Base-by-base conservation (phyloP, 2,329 filamentous ascomycete genomes). In the Penicillium sp. region DNA sequence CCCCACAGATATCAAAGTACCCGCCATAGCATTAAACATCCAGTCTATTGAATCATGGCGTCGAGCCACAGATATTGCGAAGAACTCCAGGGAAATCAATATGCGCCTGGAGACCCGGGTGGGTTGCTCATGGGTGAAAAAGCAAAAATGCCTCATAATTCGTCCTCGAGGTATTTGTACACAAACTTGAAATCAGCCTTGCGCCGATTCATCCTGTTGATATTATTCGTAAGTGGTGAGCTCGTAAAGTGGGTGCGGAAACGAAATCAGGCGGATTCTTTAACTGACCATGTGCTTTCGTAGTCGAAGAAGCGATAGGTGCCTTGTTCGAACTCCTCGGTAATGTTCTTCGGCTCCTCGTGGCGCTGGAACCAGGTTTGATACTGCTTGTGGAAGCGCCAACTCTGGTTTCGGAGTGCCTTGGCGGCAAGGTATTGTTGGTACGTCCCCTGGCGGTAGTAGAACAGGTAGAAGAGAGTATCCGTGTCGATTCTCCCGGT, bases 231-330 rank as follows among this genome's bases (percentile, higher is more conserved):
- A 35, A 39, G 50, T 46, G 31, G 56, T 63, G 48, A 63, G 58
- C 60, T 50, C 56, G 55, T 59, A 20, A 22, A 37, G 7, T 46
- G 22, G 44, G 31, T 34, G 20, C 31, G 44, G 14, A 10, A 46
- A 24, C 31, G 31, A 3, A 34, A 49, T 40, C 29, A 29, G 39
- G 53, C 42, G 20, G 29, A 58, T 55, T 55, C 47, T 44, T 29
- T 55, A 32, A 80, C 89, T 77, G 78, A 97, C 94, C 94, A 99
- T 70, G 94, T 99, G 76, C 90, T 96, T 78, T 99, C 94, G 72
- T 99, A 99, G 77, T 99, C 94, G 75, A 99, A 99, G 81, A 99
- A 99, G 49, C 94, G 88, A 79, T 99, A 99, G 24, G 94, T 99
- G 61, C 94, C 94, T 77, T 99, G 94, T 78, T 99, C 94, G 71